A percentile compares a stretch with the other conserved stretches of the same genome.
Evolutionary conservation across 2,329 filamentous ascomycete species (phyloP).

Genomic region (Aureobasidium sp.): DNA sequence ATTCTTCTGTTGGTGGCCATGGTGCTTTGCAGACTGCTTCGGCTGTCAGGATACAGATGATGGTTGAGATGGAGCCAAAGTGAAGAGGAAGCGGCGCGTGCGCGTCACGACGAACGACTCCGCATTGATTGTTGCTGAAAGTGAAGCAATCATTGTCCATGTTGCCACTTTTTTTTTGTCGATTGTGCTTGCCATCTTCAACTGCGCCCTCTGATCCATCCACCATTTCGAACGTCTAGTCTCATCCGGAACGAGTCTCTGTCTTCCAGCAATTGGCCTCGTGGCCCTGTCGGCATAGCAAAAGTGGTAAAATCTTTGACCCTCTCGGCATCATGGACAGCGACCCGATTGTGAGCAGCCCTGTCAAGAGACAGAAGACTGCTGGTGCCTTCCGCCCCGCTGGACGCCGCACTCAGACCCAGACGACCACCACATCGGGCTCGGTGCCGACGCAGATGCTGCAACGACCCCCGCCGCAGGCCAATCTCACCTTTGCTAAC

Average conservation of each 20-base stretch:
- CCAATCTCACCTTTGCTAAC: conserved; percentile 19
- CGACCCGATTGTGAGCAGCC: conserved; percentile 31
- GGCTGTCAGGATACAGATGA: not conserved
- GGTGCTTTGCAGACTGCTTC: conserved; percentile 21
- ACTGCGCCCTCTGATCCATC: not conserved
- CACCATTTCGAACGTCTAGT: not conserved
- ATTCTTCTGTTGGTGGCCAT: conserved; percentile 65
- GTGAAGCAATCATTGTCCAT: conserved; percentile 7
- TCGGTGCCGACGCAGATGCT: conserved; percentile 24
- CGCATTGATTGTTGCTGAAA: not conserved
- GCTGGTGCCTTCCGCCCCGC: conserved; percentile 27
- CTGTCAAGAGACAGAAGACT: conserved; percentile 31
- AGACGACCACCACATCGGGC: not conserved
- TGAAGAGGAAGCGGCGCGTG: not conserved
- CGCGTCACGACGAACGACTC: conserved; percentile 2
- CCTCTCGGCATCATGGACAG: conserved; percentile 20
- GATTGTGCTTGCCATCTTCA: not conserved
- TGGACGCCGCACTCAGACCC: conserved; percentile 31
- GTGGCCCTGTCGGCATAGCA: not conserved
- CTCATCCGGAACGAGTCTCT: not conserved
- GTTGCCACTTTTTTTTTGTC: conserved; percentile 12
- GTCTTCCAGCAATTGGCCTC: not conserved
- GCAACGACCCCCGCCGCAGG: conserved; percentile 11
- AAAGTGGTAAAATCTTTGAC: not conserved
- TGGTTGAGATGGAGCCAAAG: not conserved